These are phyloP conservation scores for Dipsacomyces acuminosporus DNA, from an alignment of 371 early-diverging fungal genomes.

Conservation along the genomic window DNA sequence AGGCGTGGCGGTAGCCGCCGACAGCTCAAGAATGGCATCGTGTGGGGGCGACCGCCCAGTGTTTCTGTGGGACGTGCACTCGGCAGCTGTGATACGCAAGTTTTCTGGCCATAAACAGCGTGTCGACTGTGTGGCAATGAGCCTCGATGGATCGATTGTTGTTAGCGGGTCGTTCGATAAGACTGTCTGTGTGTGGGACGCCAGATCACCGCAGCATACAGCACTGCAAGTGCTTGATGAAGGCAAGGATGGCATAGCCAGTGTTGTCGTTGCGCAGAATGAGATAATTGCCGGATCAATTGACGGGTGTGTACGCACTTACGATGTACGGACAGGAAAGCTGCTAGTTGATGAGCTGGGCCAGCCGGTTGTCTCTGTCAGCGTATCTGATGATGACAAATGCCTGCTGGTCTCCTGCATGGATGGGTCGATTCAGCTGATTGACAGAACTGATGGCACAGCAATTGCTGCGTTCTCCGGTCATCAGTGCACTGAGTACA, in stretches of 20 bases:
- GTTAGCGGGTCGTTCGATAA: slow-evolving; percentile 88
- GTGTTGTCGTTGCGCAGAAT: slow-evolving; percentile 60
- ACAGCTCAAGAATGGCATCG: slow-evolving; percentile 76
- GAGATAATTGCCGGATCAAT: slow-evolving; percentile 79
- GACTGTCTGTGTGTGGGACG: slow-evolving; percentile 87
- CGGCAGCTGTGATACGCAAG: slow-evolving; percentile 65
- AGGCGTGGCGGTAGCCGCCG: slow-evolving; percentile 67
- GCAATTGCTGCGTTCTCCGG: slow-evolving; percentile 76
- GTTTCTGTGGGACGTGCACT: slow-evolving; percentile 80
- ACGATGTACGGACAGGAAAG: slow-evolving; percentile 78
- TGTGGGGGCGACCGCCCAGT: slow-evolving; percentile 79
- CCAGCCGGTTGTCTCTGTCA: slow-evolving; percentile 75
- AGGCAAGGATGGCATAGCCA: slow-evolving; percentile 81
- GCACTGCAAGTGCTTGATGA: slow-evolving; percentile 87
- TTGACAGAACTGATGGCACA: slow-evolving; percentile 76
- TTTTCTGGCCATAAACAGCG: slow-evolving; percentile 81
- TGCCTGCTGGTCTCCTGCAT: slow-evolving; percentile 71
- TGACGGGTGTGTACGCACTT: slow-evolving; percentile 76
- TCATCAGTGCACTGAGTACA: slow-evolving; percentile 72
- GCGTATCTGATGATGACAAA: slow-evolving; percentile 66
- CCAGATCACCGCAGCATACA: slow-evolving; percentile 56
- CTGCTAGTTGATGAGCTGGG: slow-evolving; percentile 68
- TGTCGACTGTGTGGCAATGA: slow-evolving; percentile 79
- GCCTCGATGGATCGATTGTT: slow-evolving; percentile 70
- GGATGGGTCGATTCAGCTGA: slow-evolving; percentile 71